Conservation (phyloP, 1,284 basidiomycete genomes). For the Xanthoconium separans region DNA sequence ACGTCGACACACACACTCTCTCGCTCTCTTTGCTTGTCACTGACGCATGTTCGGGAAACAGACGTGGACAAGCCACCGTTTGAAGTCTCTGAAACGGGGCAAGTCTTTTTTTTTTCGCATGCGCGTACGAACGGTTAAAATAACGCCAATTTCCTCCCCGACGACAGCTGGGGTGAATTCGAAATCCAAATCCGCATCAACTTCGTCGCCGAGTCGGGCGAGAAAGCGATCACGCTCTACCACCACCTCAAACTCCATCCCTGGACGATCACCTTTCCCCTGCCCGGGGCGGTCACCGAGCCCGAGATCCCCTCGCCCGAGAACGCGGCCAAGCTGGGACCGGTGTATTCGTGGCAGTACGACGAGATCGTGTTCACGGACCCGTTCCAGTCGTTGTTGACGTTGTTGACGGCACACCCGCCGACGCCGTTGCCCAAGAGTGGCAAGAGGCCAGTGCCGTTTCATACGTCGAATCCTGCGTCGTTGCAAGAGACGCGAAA, state of each 20-base stretch:
- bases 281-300: slow-evolving; percentile 38
- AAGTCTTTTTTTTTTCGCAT: slow-evolving; percentile 17
- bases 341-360: slow-evolving; percentile 99
- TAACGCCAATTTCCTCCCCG: not conserved
- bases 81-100: slow-evolving; percentile 93
- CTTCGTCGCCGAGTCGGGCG: slow-evolving; percentile 89
- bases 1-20: slow-evolving; percentile 29
- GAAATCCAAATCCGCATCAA: slow-evolving; percentile 93
- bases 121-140: not conserved
- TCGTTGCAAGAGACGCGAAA: slow-evolving; percentile 62
- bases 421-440: slow-evolving; percentile 79
- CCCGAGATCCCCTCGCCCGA: slow-evolving; percentile 65
- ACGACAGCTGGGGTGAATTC: slow-evolving; percentile 94
- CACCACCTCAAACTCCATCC: slow-evolving; percentile 98
- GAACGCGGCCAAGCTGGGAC: slow-evolving; percentile 60
- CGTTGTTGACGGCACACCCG: slow-evolving; percentile 77
- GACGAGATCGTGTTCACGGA: slow-evolving; percentile 98
- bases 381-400: slow-evolving; percentile 87
- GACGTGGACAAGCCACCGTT: slow-evolving; percentile 93
- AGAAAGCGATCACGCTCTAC: slow-evolving; percentile 85
- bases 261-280: slow-evolving; percentile 58
- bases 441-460: slow-evolving; percentile 65
- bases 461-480: slow-evolving; percentile 61
- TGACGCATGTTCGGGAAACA: slow-evolving; percentile 34
- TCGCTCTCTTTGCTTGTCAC: not conserved